Conservation (phyloP, 495 filamentous ascomycete species). For the Hypomontagnella monticulosa region DNA sequence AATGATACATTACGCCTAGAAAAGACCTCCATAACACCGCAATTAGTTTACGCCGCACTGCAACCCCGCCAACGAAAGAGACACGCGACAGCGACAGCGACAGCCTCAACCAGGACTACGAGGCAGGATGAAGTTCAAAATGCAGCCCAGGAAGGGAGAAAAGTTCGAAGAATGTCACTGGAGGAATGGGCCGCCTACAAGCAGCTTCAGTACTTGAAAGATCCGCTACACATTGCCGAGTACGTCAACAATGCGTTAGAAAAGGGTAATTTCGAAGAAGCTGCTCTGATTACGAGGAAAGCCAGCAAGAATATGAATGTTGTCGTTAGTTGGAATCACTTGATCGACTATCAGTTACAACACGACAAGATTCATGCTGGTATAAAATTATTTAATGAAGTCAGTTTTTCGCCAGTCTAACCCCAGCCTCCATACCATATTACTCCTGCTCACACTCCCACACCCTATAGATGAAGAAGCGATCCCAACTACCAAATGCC, state of each 20-base stretch:
- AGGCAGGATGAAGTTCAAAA: neutral
- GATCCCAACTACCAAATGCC: slow-evolving; percentile 74
- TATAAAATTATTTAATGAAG: slow-evolving; percentile 85
- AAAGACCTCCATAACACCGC: slow-evolving; percentile 2
- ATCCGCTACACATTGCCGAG: slow-evolving; percentile 72
- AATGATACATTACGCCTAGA: slow-evolving; percentile 13
- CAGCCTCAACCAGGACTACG: neutral
- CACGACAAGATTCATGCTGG: slow-evolving; percentile 66
- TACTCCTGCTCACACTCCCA: too few species aligned
- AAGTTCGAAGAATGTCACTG: slow-evolving; percentile 24
- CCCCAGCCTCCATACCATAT: neutral
- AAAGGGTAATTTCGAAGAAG: slow-evolving; percentile 66
- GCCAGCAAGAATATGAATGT: slow-evolving; percentile 69
- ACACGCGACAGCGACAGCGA: slow-evolving; percentile 25
- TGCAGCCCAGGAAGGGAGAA: slow-evolving; percentile 37
- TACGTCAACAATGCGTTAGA: slow-evolving; percentile 66
- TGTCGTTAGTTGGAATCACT: slow-evolving; percentile 84
- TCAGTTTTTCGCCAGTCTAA: slow-evolving; percentile 45
- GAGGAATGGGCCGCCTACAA: slow-evolving; percentile 50
- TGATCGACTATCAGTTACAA: slow-evolving; percentile 76
- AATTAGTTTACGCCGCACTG: neutral
- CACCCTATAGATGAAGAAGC: slow-evolving; percentile 88
- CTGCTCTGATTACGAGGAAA: slow-evolving; percentile 69
- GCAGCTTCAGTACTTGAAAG: slow-evolving; percentile 71
- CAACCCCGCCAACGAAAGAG: slow-evolving; percentile 7